phyloP scores from a whole-genome alignment of 2,329 filamentous ascomycete species.

The Aureobasidium musti region DNA sequence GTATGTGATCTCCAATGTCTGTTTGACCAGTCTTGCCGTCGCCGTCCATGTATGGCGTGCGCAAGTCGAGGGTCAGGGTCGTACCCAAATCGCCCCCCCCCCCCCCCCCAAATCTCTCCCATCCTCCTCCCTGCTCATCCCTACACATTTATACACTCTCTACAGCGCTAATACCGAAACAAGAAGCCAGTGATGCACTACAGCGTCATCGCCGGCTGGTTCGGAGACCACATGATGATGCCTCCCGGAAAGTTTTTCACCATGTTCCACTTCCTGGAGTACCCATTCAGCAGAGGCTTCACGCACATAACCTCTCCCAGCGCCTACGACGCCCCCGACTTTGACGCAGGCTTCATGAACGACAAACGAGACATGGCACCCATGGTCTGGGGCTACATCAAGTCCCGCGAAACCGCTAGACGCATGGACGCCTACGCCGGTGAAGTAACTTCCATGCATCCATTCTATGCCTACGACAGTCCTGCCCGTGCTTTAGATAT shows the following conservation, averaged over 20 bases:
- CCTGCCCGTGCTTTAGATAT: conserved; percentile 70
- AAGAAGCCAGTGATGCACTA: conserved; percentile 91
- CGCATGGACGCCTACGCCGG: conserved; percentile 74
- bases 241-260: conserved; percentile 78
- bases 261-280: conserved; percentile 81
- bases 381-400: conserved; percentile 67
- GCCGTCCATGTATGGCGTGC: too few species aligned
- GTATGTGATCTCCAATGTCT: too few species aligned
- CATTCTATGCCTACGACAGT: conserved; percentile 70
- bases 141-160: too few species aligned
- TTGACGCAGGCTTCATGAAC: conserved; percentile 73
- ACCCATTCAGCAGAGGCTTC: conserved; percentile 71
- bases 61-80: too few species aligned
- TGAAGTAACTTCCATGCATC: conserved; percentile 67
- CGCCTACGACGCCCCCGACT: conserved; percentile 57
- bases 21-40: too few species aligned
- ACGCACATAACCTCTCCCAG: conserved; percentile 71
- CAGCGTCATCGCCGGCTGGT: conserved; percentile 47
- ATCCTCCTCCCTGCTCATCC: too few species aligned
- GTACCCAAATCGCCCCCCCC: too few species aligned
- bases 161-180: too few species aligned
- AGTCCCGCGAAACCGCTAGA: conserved; percentile 75
- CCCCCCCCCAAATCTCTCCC: too few species aligned
- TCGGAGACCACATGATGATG: conserved; percentile 56
- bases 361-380: conserved; percentile 82